Evolutionary conservation across 75 land plant genomes (phyloP).

Genomic region (Gnetum montanum): DNA sequence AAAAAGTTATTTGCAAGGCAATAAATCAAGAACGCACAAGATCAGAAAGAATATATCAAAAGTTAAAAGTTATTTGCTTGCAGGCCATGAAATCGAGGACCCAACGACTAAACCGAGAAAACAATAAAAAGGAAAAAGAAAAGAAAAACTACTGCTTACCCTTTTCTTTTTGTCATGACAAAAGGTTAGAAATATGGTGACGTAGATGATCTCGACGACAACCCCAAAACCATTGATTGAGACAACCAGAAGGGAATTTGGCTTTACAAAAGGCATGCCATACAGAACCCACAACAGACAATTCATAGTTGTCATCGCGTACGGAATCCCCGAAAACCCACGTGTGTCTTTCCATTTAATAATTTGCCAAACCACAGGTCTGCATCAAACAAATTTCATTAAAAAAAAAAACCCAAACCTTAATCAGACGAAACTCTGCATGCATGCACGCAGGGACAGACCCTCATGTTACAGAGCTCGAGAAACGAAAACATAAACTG

Average conservation of each 20-base stretch:
- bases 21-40: too few species aligned
- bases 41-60: too few species aligned
- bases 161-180: constrained; percentile 16
- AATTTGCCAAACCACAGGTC: constrained; percentile 55
- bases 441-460: too few species aligned
- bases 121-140: background rate
- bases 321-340: constrained; percentile 56
- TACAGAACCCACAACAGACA: constrained; percentile 76
- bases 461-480: too few species aligned
- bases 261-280: constrained; percentile 57
- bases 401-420: background rate
- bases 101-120: background rate
- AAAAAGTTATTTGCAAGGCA: too few species aligned
- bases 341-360: constrained; percentile 48
- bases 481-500: background rate
- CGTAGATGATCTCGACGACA: constrained; percentile 39
- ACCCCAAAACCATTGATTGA: constrained; percentile 66
- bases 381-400: constrained; percentile 6
- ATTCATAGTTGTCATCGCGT: constrained; percentile 56
- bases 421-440: background rate
- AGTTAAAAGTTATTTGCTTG: too few species aligned
- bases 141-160: background rate
- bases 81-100: too few species aligned
- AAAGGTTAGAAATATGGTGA: constrained; percentile 39
- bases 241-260: constrained; percentile 43